Base-by-base conservation (phyloP, 2,329 filamentous ascomycete genomes). In the Incumbomyces lentus region DNA sequence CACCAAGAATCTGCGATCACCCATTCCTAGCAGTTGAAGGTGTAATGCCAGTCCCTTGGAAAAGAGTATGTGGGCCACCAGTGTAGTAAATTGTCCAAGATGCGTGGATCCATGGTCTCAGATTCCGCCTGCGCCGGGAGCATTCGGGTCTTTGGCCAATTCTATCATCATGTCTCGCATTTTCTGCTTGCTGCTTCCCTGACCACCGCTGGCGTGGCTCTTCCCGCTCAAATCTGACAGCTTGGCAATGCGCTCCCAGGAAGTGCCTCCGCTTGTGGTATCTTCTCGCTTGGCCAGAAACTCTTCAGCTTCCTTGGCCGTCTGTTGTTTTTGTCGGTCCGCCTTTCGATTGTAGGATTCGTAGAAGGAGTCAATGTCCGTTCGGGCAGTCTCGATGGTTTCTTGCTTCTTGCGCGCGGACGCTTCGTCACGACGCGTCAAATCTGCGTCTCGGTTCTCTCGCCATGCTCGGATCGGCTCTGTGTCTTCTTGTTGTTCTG, bases 301-400 rank as follows among this genome's bases (percentile, higher is more conserved):
- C 62, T 95, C 81, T 61, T 96, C 90, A 6, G 90, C 92, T 58
- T 98, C 92, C 65, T 85, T 84, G 59, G 83, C 80, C 47, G 90
- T 92, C 71, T 94, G 86, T 17, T 83, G 75, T 56, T 95, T 83
- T 49, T 78, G 79, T 76, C 96, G 96, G 65, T 98, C 92, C 66
- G 92, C 90, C 72, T 95, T 95, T 67, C 84, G 82, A 73, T 96
- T 96, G 74, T 98, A 98, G 69, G 95, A 95, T 63, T 95, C 89
- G 74, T 98, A 98, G 70, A 96, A 98, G 65, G 95, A 92, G 64
- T 98, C 92, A 54, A 98, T 94, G 65, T 93, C 92, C 64, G 89
- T 78, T 62, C 88, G 87, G 10, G 92, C 92, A 58, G 92, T 87
- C 64, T 86, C 81, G 62, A 95, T 71, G 1, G 88, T 95, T 64